These are phyloP conservation scores for Rosa multiflora DNA, from an alignment of 306 rosid species.

Conservation along the genomic window DNA sequence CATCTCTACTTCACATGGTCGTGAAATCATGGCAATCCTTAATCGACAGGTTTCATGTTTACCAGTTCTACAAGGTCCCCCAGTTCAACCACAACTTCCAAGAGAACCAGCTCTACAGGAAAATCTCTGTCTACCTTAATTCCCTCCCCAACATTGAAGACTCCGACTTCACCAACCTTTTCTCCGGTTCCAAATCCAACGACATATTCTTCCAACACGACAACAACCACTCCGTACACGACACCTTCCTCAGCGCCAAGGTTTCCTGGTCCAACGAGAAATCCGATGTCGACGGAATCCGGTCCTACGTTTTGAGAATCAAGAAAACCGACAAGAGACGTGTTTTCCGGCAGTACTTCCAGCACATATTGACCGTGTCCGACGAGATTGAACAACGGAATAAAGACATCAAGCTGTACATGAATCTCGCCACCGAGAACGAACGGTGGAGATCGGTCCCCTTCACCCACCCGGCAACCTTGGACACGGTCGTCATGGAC, in stretches of 20 bases:
- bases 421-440: conserved; percentile 32
- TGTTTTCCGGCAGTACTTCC: conserved; percentile 80
- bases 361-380: conserved; percentile 63
- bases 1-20: conserved; percentile 58
- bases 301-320: conserved; percentile 51
- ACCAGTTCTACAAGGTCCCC: conserved; percentile 75
- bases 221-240: conserved; percentile 48
- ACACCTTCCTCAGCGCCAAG: conserved; percentile 69
- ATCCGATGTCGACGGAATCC: conserved; percentile 10
- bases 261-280: conserved; percentile 57
- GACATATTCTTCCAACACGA: conserved; percentile 75
- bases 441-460: conserved; percentile 69
- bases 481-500: conserved; percentile 76
- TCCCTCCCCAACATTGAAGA: conserved; percentile 80
- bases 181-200: conserved; percentile 64
- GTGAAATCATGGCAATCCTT: conserved; percentile 54
- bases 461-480: conserved; percentile 77
- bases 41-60: conserved; percentile 47
- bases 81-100: conserved; percentile 52
- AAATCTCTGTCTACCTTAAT: conserved; percentile 59
- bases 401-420: conserved; percentile 53
- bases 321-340: conserved; percentile 68
- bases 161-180: conserved; percentile 71
- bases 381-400: conserved; percentile 67
- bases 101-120: conserved; percentile 70